These are phyloP conservation scores for Hirschfeldia incana DNA, from an alignment of 345 rosid genomes.

Conservation along the genomic window DNA sequence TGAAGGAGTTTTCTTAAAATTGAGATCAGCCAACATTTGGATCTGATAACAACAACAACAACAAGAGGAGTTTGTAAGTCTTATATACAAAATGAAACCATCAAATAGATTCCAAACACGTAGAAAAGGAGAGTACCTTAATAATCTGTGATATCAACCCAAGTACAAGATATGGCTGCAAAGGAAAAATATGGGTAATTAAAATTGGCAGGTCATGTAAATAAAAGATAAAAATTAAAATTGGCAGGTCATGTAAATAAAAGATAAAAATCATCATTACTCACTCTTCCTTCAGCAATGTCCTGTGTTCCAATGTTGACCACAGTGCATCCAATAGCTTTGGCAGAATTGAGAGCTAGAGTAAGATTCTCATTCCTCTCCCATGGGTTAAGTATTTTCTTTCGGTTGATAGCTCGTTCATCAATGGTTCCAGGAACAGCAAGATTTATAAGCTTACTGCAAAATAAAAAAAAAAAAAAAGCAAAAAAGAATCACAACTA, in stretches of 20 bases:
- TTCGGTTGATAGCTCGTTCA: conserved; percentile 96
- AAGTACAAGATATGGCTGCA: conserved; percentile 91
- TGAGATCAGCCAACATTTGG: conserved; percentile 88
- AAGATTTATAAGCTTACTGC: conserved; percentile 95
- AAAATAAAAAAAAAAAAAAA: conserved; percentile 12
- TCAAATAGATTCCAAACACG: background rate
- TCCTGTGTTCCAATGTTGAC: conserved; percentile 96
- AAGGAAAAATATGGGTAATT: no score
- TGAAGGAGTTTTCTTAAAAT: conserved; percentile 94
- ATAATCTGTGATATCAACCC: conserved; percentile 96
- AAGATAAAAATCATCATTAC: conserved; percentile 7
- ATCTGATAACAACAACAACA: conserved; percentile 54
- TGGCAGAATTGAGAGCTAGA: conserved; percentile 95
- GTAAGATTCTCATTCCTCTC: conserved; percentile 99
- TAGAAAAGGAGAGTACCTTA: conserved; percentile 57
- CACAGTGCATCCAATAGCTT: conserved; percentile 98
- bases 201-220: background rate
- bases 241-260: background rate
- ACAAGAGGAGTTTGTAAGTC: conserved; percentile 27
- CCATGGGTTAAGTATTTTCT: conserved; percentile 83
- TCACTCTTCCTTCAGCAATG: conserved; percentile 91
- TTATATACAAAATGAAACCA: conserved; percentile 4
- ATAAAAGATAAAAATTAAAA: no score
- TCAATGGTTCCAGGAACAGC: conserved; percentile 99
- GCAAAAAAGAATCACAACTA: conserved; percentile 28